Conservation (phyloP, 306 rosid species). For the Abrus pulchellus region DNA sequence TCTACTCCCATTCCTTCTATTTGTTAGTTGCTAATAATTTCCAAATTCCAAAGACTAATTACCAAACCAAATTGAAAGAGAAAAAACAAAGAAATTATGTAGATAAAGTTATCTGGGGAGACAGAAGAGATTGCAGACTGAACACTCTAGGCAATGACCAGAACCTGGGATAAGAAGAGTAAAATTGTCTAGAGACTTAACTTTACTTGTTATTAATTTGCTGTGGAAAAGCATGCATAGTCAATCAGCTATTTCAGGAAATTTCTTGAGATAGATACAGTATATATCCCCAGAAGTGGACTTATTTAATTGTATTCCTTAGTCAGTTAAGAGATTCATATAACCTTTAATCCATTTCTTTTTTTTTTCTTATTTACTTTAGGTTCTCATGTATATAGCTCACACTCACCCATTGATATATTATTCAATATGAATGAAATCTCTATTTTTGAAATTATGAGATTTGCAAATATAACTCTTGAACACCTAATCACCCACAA, state of each 20-base stretch:
- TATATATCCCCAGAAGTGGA: constrained; percentile 15
- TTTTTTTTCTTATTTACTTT: not conserved
- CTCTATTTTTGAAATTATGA: not conserved
- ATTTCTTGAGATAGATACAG: not conserved
- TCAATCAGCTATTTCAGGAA: constrained; percentile 18
- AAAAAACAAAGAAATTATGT: not conserved
- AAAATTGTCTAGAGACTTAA: not conserved
- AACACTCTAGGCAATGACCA: constrained; percentile 11
- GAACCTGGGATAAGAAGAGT: not conserved
- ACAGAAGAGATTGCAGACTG: not conserved
- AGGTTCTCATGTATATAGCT: not conserved
- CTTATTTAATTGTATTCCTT: constrained; percentile 13
- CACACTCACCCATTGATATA: not conserved
- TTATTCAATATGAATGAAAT: constrained; percentile 23
- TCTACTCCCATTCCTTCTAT: constrained; percentile 26
- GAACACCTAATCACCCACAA: constrained; percentile 14
- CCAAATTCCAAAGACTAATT: constrained; percentile 23
- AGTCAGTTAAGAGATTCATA: constrained; percentile 1
- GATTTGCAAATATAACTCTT: constrained; percentile 19
- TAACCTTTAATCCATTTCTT: not conserved
- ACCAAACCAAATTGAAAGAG: constrained; percentile 24
- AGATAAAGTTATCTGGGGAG: not conserved
- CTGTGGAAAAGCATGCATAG: not conserved
- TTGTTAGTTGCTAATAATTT: constrained; percentile 22
- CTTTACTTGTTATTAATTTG: constrained; percentile 18